Percentiles rank a stretch among this genome's conserved stretches.
These are phyloP conservation scores for Limonomyces culmigenus DNA, from an alignment of 1,284 basidiomycete species.

Conservation along the genomic window DNA sequence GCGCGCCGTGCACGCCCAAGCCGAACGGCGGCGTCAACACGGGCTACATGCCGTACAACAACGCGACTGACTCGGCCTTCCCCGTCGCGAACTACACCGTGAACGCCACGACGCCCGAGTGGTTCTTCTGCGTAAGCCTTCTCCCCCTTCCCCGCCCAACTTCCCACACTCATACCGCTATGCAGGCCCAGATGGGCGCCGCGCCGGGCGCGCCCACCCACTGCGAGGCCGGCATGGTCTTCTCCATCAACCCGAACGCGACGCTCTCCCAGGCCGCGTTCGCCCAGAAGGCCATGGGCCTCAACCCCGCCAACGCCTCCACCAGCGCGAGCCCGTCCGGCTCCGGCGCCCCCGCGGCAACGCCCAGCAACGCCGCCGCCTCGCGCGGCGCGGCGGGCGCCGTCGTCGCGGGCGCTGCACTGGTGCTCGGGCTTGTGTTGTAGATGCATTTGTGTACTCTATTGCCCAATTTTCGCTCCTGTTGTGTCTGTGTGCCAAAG, in stretches of 20 bases:
- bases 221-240: constrained; percentile 22
- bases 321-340: constrained; percentile 4
- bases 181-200: neutral
- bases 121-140: constrained; percentile 23
- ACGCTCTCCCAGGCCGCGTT: constrained; percentile 14
- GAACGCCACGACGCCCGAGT: constrained; percentile 19
- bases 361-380: constrained; percentile 4
- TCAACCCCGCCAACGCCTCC: constrained; percentile 5
- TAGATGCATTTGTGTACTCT: too few species aligned
- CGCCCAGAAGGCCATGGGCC: constrained; percentile 14
- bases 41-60: constrained; percentile 18
- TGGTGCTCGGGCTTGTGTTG: too few species aligned
- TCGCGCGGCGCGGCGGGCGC: too few species aligned
- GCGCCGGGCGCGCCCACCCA: constrained; percentile 11
- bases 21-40: constrained; percentile 22
- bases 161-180: constrained; percentile 1
- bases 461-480: too few species aligned
- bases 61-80: constrained; percentile 12
- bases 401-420: too few species aligned
- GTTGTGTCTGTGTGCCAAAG: too few species aligned
- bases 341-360: constrained; percentile 5
- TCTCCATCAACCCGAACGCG: constrained; percentile 20
- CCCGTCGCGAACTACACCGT: constrained; percentile 19
- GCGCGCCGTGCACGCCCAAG: constrained; percentile 20
- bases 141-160: neutral